Base-by-base conservation (phyloP, 345 rosid genomes). In the Linum trigynum region DNA sequence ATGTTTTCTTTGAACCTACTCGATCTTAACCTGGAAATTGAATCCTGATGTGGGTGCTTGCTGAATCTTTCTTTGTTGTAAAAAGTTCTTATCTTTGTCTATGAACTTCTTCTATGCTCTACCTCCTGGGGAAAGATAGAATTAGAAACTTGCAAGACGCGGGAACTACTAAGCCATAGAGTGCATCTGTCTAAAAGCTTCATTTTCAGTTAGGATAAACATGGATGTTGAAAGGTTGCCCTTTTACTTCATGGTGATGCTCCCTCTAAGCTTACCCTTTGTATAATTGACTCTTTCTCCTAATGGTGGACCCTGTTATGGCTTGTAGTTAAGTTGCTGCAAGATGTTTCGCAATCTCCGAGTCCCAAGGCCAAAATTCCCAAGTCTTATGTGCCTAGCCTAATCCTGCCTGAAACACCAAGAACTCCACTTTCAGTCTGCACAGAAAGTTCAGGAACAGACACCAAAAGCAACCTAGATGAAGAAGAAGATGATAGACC, bases 361-460 rank as follows among this genome's bases (percentile, higher is more conserved):
- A 56, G 43, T 39, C 81, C 80, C 53, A 82, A 80, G 78, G 83
- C 80, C 53, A 82, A 80, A 80, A 67, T 82, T 64, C 76, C 84
- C 0, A 73, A 71, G 15, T 55, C 68, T 64, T 65, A 59, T 57
- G 61, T 62, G 14, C 69, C 72, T 14, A 70, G 65, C 36, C 38
- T 72, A 48, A 39, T 66, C 57, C 65, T 66, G 35, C 40, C 48
- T 40, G 48, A 7, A 9, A 16, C 23, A 48, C 53, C 53, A 48
- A 55, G 5, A 56, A 39, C 61, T 69, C 11, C 61, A 23, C 5
- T 35, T 35, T 2, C 45, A 23, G 12, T 66, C 38, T 51, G 36
- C 12, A 40, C 3, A 16, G 38, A 53, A 37, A 6, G 59, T 15
- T 59, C 79, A 66, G 78, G 39, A 58, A 4, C 64, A 56, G 84